phyloP scores from a whole-genome alignment of 306 rosid species.

The Glycine tomentella region DNA sequence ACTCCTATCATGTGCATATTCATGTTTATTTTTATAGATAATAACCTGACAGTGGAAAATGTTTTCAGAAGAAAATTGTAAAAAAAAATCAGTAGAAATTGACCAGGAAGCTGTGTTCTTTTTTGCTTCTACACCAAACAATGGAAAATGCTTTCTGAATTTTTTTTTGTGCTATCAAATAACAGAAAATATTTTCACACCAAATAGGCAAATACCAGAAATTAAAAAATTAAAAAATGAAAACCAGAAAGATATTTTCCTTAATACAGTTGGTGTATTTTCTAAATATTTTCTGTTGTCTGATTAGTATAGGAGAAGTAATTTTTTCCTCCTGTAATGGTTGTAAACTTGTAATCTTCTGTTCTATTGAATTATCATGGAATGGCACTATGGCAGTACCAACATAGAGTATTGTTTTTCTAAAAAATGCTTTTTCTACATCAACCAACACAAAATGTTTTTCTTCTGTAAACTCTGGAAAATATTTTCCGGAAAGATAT shows the following conservation, averaged over 20 bases:
- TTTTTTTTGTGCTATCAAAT: not conserved
- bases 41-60: conserved; percentile 22
- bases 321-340: not conserved
- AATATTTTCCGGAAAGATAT: not conserved
- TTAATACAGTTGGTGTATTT: not conserved
- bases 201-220: not conserved
- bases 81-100: conserved; percentile 7
- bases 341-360: conserved; percentile 5
- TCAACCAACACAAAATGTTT: not conserved
- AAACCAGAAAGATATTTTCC: not conserved
- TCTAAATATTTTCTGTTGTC: not conserved
- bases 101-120: not conserved
- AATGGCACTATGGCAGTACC: not conserved
- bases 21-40: not conserved
- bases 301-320: not conserved
- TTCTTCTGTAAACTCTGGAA: not conserved
- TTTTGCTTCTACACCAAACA: not conserved
- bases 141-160: not conserved
- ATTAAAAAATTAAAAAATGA: not conserved
- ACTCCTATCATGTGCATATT: not conserved
- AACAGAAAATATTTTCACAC: not conserved
- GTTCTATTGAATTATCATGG: not conserved
- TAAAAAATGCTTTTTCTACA: not conserved
- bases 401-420: not conserved
- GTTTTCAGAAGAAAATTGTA: not conserved